A percentile compares a stretch with the other conserved stretches of the same genome.
phyloP scores from a whole-genome alignment of 129 eudicot species.

The Helianthus annuus region HanXRQr2.0-SUNRISE NC_035445.2:29199869-29200368 shows the following conservation, averaged over 20 bases:
- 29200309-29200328: too few relatives aligned
- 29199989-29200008: conserved; percentile 19
- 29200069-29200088: conserved; percentile 5
- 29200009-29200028: conserved; percentile 21
- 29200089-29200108: neutral
- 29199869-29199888: conserved; percentile 19
- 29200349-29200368: too few relatives aligned
- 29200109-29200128: conserved; percentile 9
- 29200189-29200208: too few relatives aligned
- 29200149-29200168: conserved; percentile 3
- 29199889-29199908: conserved; percentile 37
- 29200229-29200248: too few relatives aligned
- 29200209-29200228: too few relatives aligned
- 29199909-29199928: conserved; percentile 12
- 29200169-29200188: neutral
- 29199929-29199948: conserved; percentile 18
- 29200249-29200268: too few relatives aligned
- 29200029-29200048: conserved; percentile 12
- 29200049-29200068: conserved; percentile 30
- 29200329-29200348: too few relatives aligned
- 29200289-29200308: too few relatives aligned
- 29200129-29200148: neutral
- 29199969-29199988: conserved; percentile 48
- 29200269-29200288: too few relatives aligned
- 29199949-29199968: conserved; percentile 15